A percentile compares a stretch with the other conserved stretches of the same genome.
Evolutionary conservation across 148 eudicot species (phyloP).

Genomic region (Euryodendron excelsum): DNA sequence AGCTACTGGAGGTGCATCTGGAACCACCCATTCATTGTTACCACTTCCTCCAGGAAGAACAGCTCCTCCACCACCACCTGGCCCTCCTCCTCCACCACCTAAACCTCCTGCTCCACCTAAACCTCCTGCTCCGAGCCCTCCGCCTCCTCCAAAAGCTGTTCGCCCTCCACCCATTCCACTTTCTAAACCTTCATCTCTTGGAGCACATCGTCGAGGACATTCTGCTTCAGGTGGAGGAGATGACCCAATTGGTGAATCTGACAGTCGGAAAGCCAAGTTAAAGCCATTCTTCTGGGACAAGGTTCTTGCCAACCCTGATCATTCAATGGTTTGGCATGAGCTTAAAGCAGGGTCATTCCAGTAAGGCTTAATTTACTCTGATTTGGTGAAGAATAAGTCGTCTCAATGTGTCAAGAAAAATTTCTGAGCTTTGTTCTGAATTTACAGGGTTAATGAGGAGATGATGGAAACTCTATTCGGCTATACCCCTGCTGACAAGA

Average conservation of each 20-base stretch:
- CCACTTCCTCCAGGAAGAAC: constrained; percentile 39
- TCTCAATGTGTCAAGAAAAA: background rate
- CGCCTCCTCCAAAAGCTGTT: constrained; percentile 54
- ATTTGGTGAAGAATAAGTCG: background rate
- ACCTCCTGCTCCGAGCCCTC: constrained; percentile 54
- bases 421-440: constrained; percentile 7
- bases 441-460: constrained; percentile 83
- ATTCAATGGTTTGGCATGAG: constrained; percentile 70
- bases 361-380: constrained; percentile 26
- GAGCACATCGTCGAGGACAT: constrained; percentile 32
- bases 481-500: constrained; percentile 43
- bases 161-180: constrained; percentile 74
- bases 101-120: constrained; percentile 50
- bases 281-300: constrained; percentile 74
- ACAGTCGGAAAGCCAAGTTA: constrained; percentile 42
- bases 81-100: constrained; percentile 51
- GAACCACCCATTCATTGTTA: constrained; percentile 14
- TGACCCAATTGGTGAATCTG: constrained; percentile 31
- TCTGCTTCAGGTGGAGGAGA: constrained; percentile 33
- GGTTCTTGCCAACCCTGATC: constrained; percentile 51
- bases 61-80: constrained; percentile 35
- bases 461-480: constrained; percentile 90
- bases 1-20: constrained; percentile 11
- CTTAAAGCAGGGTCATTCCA: constrained; percentile 59
- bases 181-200: constrained; percentile 35